Conservation (phyloP, 2,329 filamentous ascomycete species). For the Aureobasidium subglaciale region DNA sequence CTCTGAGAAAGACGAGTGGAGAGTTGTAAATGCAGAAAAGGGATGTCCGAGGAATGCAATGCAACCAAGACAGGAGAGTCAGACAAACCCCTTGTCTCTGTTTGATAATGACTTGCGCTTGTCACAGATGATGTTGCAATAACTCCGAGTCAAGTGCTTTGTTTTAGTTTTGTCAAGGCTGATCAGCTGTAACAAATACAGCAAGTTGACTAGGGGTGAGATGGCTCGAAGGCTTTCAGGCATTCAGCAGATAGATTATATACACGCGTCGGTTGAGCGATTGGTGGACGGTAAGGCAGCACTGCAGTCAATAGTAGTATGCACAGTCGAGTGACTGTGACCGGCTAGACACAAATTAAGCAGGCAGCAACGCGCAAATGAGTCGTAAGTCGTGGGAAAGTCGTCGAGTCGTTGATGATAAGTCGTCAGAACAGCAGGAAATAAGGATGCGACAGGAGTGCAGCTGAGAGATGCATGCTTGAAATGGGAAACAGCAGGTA, state of each 20-base stretch:
- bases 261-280: conserved; percentile 3
- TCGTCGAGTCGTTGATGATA: neutral
- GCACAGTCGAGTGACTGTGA: neutral
- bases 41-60: conserved; percentile 1
- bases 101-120: neutral
- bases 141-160: too few species aligned
- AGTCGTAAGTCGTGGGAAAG: neutral
- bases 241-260: neutral
- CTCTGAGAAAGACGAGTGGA: neutral
- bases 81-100: neutral
- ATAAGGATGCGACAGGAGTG: neutral
- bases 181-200: neutral
- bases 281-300: conserved; percentile 12
- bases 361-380: conserved; percentile 8
- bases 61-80: neutral
- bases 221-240: neutral
- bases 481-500: neutral
- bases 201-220: neutral
- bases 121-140: neutral
- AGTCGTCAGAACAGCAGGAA: conserved; percentile 2
- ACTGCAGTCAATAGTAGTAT: conserved; percentile 11
- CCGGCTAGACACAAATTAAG: neutral
- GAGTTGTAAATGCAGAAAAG: neutral
- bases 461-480: neutral
- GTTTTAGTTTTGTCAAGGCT: neutral